phyloP scores from a whole-genome alignment of 495 filamentous ascomycete genomes.

The Penicillium odoratum region DNA sequence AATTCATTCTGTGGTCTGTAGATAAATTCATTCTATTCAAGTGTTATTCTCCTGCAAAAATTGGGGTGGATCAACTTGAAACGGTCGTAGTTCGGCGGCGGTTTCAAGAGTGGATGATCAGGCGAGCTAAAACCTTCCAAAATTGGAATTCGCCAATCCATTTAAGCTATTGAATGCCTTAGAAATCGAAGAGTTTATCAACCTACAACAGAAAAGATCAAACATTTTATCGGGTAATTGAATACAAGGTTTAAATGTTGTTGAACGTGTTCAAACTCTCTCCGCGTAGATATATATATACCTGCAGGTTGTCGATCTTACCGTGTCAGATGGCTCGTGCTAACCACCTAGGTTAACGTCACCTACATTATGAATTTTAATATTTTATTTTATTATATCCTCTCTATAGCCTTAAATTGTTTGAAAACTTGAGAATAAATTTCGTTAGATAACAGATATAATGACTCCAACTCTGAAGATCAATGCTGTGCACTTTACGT shows the following conservation, averaged over 20 bases:
- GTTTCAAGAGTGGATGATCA: constrained; percentile 24
- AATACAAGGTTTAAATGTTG: not conserved
- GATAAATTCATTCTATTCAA: no score
- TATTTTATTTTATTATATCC: no score
- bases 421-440: not conserved
- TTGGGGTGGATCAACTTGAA: constrained; percentile 17
- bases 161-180: not conserved
- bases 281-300: constrained; percentile 8
- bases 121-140: constrained; percentile 7
- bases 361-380: not conserved
- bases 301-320: constrained; percentile 7
- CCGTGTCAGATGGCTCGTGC: constrained; percentile 1
- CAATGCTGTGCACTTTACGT: no score
- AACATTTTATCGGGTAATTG: not conserved
- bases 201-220: not conserved
- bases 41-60: not conserved
- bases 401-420: no score
- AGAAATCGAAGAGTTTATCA: not conserved
- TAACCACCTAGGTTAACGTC: not conserved
- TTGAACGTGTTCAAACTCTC: not conserved
- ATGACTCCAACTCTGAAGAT: not conserved
- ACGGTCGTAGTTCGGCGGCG: constrained; percentile 23
- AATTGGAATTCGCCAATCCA: no score
- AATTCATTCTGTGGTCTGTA: not conserved
- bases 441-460: not conserved